Evolutionary conservation across 2,329 filamentous ascomycete species (phyloP), one percentile per base, ranked within the genome.

Genomic region (Fusarium sp.): DNA sequence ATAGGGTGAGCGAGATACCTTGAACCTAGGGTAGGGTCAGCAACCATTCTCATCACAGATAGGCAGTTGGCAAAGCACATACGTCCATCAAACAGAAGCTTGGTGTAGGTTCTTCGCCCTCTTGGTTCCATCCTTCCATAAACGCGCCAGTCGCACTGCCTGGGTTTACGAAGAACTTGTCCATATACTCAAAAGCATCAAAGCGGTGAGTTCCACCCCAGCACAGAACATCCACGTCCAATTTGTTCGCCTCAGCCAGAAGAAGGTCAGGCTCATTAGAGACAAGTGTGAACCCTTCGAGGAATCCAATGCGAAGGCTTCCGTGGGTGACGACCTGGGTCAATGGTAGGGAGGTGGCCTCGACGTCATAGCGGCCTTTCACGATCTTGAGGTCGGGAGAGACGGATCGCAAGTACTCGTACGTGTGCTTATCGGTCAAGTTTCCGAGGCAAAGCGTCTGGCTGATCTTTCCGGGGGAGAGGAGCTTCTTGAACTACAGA

Each of bases 41-140:
- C 48, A 74, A 44, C 12, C 38, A 26, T 13, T 16, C 12, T 39
- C 12, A 37, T 3, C 24, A 16, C 16, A 20, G 2, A 44, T 23
- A 23, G 11, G 21, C 6, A 11, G 16, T 21, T 57, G 20, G n/a
- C 11, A 50, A 42, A 50, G 56, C 44, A 91, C 93, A 84, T 80
- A 98, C 94, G 87, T 98, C 95, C 95, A 98, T 98, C 79, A 98
- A 82, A 77, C 96, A 97, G 81, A 98, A 98, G 78, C 94, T 97
- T 26, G 95, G 95, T 58, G 90, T 91, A 24, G 92, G 92, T 57
- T 95, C 92, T 76, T 92, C 89, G n/a, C 82, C 84, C 39, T 86
- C 86, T 52, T 82, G 81, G 21, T 82, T 82, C 85, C 87, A 90
- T 21, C 86, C 85, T 3, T 85, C 86, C 23, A 86, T 82, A 68